These are phyloP conservation scores for Xylaria sp. DNA, from an alignment of 2,329 filamentous ascomycete genomes.

Conservation along the genomic window DNA sequence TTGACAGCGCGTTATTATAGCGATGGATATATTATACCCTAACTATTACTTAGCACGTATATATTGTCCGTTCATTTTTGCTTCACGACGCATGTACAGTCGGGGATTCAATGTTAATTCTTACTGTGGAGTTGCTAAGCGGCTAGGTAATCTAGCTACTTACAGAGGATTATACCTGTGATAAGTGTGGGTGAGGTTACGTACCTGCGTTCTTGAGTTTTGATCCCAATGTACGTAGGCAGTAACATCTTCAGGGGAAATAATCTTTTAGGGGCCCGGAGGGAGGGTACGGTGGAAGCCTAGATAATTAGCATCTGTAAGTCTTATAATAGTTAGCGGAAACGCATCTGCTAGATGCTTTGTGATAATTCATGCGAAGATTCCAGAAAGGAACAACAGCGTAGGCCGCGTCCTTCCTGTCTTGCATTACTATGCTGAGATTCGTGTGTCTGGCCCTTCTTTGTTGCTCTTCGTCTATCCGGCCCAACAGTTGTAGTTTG, in stretches of 20 bases:
- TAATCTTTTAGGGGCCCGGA: not conserved
- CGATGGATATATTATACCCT: too few relatives aligned
- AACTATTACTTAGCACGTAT: too few relatives aligned
- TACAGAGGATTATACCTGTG: too few relatives aligned
- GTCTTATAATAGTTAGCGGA: constrained; percentile 3
- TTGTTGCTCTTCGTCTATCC: constrained; percentile 13
- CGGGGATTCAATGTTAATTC: too few relatives aligned
- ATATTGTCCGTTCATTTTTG: too few relatives aligned
- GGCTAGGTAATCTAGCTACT: too few relatives aligned
- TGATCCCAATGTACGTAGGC: not conserved
- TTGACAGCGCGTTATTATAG: too few relatives aligned
- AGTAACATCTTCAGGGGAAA: not conserved
- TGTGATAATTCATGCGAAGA: constrained; percentile 42
- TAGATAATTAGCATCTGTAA: not conserved
- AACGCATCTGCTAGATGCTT: constrained; percentile 41
- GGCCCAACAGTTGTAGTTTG: not conserved
- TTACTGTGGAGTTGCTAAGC: too few relatives aligned
- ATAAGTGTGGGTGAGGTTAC: too few relatives aligned
- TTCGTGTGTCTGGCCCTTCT: constrained; percentile 7
- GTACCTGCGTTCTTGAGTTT: too few relatives aligned
- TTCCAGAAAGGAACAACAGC: constrained; percentile 33
- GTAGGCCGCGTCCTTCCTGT: constrained; percentile 37
- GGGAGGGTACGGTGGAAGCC: not conserved
- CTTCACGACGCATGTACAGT: too few relatives aligned
- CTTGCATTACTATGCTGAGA: constrained; percentile 47